phyloP scores from a whole-genome alignment of 225 moss, liverwort and hornwort genomes.

The Antitrichia curtipendula region DNA sequence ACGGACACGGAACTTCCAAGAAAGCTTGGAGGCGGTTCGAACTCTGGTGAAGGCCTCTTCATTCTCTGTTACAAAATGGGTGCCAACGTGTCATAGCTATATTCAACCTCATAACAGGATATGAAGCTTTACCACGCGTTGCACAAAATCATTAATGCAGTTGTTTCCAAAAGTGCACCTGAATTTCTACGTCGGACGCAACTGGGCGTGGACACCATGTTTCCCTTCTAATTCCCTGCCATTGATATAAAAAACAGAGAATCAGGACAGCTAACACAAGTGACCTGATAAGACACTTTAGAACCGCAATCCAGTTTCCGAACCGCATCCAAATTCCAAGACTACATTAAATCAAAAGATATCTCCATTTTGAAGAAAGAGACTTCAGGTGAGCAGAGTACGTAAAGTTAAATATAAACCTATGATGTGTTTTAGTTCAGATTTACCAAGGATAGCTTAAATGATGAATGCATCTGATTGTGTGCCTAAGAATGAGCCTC shows the following conservation, averaged over 20 bases:
- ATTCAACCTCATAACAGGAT: not conserved
- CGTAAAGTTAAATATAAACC: not conserved
- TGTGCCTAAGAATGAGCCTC: not conserved
- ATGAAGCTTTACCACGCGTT: not conserved
- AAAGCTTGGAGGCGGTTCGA: conserved; percentile 14
- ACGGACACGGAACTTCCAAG: conserved; percentile 4
- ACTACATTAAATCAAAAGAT: not conserved
- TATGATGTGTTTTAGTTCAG: not conserved
- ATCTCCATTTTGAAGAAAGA: not conserved
- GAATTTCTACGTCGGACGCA: conserved; percentile 17
- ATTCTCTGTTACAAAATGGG: conserved; percentile 7
- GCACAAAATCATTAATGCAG: not conserved
- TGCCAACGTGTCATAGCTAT: not conserved
- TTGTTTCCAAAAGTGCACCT: conserved; percentile 21
- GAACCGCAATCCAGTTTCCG: not conserved
- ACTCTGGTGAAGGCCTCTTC: conserved; percentile 14
- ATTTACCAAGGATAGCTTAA: not conserved
- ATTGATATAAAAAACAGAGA: not conserved
- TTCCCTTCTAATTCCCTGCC: conserved; percentile 64
- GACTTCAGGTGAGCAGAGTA: not conserved
- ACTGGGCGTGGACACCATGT: conserved; percentile 81
- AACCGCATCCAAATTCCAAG: not conserved
- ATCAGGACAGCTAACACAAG: not conserved
- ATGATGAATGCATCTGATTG: not conserved
- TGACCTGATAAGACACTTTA: not conserved